Base-by-base conservation (phyloP, 2,329 filamentous ascomycete species). In the Ceratocystis lukuohia region DNA sequence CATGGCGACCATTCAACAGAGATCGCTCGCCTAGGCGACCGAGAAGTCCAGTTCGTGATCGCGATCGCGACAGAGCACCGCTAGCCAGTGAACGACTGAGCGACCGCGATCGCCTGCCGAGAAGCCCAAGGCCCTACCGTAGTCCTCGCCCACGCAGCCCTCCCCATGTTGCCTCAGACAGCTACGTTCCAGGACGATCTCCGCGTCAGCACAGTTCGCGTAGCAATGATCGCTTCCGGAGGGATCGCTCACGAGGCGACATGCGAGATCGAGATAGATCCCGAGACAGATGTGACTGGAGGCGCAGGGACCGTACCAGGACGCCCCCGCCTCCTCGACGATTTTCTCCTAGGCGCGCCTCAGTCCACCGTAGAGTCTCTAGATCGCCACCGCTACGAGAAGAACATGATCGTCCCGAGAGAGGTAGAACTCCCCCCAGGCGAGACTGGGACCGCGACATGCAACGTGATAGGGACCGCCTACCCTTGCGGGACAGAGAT, bases 1-100 rank as follows among this genome's bases (percentile, higher is more conserved):
- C 82, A 46, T 85, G 83, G 77, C 77, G 82, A 68, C 82, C 82
- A 10, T 84, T 81, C 67, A 83, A 82, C 63, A 74, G 79, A 65
- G 76, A 75, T 67, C 74, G 79, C 66, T 81, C 80, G 33, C 71
- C 71, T 17, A 70, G 74, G 59, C 71, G 73, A 67, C 68, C 70
- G 22, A 72, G 74, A 65, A 76, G 74, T 68, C 74, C 74, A 10
- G 25, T 33, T 41, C 66, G 56, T 46, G 46, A 44, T 30, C 66
- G 62, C n/a, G 37, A 41, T 5, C 37, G 37, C 12, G 37, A 53
- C 15, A 53, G 48, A 53, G 48, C 4, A 53, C 25, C 56, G 1
- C 20, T 30, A n/a, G 6, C 45, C 5, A 46, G 62, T n/a, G 62
- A 64, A 5, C 45, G 62, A 50, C 10, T 64, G 20, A 28, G 17